phyloP scores from a whole-genome alignment of 495 filamentous ascomycete species.

The Platismatia glauca region DNA sequence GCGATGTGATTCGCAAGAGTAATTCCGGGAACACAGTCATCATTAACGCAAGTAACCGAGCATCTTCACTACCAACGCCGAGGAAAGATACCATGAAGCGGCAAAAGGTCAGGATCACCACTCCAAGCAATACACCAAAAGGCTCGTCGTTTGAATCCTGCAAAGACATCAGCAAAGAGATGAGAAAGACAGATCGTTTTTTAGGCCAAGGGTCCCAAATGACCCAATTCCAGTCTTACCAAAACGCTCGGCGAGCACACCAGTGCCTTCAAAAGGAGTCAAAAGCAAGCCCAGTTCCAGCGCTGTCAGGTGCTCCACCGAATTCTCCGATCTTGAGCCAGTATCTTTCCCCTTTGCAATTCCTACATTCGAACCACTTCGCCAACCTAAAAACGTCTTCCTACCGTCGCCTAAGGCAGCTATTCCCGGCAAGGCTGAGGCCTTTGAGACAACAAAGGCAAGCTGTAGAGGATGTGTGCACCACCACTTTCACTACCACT shows the following conservation, averaged over 20 bases:
- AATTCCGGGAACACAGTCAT: slow-evolving; percentile 9
- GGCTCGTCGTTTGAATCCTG: slow-evolving; percentile 7
- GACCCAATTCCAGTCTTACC: slow-evolving; percentile 11
- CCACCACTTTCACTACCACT: slow-evolving; percentile 32
- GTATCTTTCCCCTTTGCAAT: slow-evolving; percentile 35
- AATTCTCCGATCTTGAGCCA: slow-evolving; percentile 38
- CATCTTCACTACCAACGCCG: neutral
- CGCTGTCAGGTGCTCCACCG: slow-evolving; percentile 10
- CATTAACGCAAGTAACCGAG: neutral
- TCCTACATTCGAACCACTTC: slow-evolving; percentile 30
- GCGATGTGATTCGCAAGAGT: neutral
- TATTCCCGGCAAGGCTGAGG: slow-evolving; percentile 16
- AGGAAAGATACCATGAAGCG: slow-evolving; percentile 6
- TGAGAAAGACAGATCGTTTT: slow-evolving; percentile 6
- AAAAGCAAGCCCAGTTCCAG: neutral
- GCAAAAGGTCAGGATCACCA: slow-evolving; percentile 16
- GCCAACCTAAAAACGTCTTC: slow-evolving; percentile 21
- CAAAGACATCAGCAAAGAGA: neutral
- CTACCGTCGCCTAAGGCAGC: slow-evolving; percentile 20
- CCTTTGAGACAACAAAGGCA: slow-evolving; percentile 25
- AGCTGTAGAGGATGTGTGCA: slow-evolving; percentile 34
- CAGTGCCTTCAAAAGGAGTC: neutral
- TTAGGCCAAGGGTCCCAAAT: slow-evolving; percentile 8
- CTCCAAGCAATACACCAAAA: slow-evolving; percentile 16
- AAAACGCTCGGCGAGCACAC: neutral